These are phyloP conservation scores for Aspergillus alliaceus DNA, from an alignment of 2,329 filamentous ascomycete genomes.

Conservation along the genomic window DNA sequence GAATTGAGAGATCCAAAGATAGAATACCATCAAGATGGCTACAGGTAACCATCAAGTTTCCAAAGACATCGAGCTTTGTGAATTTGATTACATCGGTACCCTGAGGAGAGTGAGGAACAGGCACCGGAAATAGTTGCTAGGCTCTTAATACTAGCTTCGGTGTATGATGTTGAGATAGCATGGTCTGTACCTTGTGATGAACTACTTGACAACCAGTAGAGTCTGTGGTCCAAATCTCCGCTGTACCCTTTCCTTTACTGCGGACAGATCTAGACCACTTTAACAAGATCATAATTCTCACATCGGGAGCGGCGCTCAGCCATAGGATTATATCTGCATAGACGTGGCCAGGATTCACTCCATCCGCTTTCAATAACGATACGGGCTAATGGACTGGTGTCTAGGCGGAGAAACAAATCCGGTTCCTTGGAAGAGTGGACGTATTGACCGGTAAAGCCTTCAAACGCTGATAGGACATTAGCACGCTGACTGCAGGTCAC, in stretches of 20 bases:
- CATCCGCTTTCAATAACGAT: constrained; percentile 3
- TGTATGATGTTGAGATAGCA: background rate
- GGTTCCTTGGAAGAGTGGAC: background rate
- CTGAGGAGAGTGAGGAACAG: background rate
- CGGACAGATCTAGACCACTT: background rate
- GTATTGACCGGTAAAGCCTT: background rate
- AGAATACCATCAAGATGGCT: background rate
- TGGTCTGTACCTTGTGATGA: background rate
- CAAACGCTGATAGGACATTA: constrained; percentile 1
- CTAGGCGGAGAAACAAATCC: background rate
- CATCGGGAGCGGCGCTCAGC: background rate
- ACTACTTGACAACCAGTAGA: background rate
- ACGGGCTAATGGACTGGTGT: background rate
- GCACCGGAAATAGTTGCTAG: constrained; percentile 4
- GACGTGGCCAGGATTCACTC: background rate
- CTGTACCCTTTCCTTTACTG: background rate
- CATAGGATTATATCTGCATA: constrained; percentile 2
- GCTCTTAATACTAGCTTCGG: background rate
- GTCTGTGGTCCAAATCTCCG: constrained; percentile 3
- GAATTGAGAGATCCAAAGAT: background rate
- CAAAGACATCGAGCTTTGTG: constrained; percentile 1
- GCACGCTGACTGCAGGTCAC: background rate
- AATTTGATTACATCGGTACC: background rate
- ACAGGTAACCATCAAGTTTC: background rate
- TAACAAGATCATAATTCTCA: constrained; percentile 1